Evolutionary conservation across 2,329 filamentous ascomycete genomes (phyloP), one percentile per base, ranked within the genome.

Genomic region (Stagonosporopsis rhizophila): DNA sequence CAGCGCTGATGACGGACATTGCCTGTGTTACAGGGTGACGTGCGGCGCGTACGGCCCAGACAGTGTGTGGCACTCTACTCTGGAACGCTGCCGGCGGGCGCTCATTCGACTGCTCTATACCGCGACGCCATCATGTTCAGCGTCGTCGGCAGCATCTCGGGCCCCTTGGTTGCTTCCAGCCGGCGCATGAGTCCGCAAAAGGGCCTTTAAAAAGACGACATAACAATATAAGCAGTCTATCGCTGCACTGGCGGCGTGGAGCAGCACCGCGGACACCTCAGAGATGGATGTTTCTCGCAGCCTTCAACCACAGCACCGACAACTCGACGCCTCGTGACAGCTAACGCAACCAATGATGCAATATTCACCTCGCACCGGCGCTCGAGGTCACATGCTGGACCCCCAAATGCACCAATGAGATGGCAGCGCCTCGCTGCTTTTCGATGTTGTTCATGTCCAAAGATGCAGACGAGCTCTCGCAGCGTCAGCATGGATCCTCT

Each of bases 141-240:
- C 52, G 52, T 59, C 25, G 45, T 61, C 67, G 67, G 68, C 65
- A 58, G 58, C 59, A 67, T 64, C 60, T 70, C 68, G 70, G 63
- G 59, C 48, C 47, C 50, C 35, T 38, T 56, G 59, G 50, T 49
- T 44, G 40, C 52, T 53, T 49, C 46, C 55, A 59, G 56, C 41
- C 60, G 53, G 52, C 48, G 48, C 61, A 56, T 57, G 63, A 61
- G 64, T 62, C 70, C 67, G 70, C 56, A 73, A 65, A 74, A 71
- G 71, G 71, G 66, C 71, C 73, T 73, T 74, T 69, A 63, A 34
- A 22, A 44, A 47, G 47, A 50, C 12, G 42, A 52, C 44, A 52
- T 50, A 58, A 59, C 55, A 57, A 69, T 72, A 70, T 73, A 73
- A 69, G 60, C 62, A 54, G 56, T 54, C 19, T 47, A 63, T 62